phyloP scores from a whole-genome alignment of 345 rosid genomes.

The Salix udensis region DNA sequence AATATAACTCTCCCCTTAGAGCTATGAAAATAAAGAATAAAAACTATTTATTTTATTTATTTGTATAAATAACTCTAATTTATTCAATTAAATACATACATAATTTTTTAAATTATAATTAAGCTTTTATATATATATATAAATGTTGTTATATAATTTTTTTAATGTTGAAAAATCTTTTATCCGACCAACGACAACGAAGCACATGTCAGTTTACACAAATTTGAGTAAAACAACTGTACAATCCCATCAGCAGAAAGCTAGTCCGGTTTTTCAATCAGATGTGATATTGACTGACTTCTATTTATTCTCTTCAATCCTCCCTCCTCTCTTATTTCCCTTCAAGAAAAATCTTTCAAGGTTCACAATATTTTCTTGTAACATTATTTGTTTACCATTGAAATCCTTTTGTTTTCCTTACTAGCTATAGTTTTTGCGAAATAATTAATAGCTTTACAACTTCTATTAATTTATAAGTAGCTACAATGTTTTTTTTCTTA shows the following conservation, averaged over 20 bases:
- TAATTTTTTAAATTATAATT: too few species aligned
- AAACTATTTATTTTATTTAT: too few species aligned
- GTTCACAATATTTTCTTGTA: conserved; percentile 7
- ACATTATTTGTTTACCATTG: not conserved
- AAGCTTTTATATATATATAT: too few species aligned
- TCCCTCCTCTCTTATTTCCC: conserved; percentile 19
- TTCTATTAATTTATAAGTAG: not conserved
- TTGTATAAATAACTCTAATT: too few species aligned
- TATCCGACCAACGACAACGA: too few species aligned
- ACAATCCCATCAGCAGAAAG: conserved; percentile 27
- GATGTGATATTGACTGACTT: conserved; percentile 35
- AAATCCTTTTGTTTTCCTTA: not conserved
- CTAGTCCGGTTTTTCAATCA: conserved; percentile 17
- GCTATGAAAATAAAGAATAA: too few species aligned
- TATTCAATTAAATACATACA: too few species aligned
- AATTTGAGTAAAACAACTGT: not conserved
- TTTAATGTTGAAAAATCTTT: too few species aligned
- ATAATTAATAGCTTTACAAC: not conserved
- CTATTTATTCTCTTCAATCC: conserved; percentile 38
- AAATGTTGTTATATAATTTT: too few species aligned
- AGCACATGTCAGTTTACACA: too few species aligned
- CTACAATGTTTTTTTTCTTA: not conserved
- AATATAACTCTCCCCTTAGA: too few species aligned
- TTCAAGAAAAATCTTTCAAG: conserved; percentile 26
- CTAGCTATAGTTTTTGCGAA: too few species aligned